These are phyloP conservation scores for Kodamaea kakaduensis DNA, from an alignment of 805 yeast species.

Conservation along the genomic window DNA sequence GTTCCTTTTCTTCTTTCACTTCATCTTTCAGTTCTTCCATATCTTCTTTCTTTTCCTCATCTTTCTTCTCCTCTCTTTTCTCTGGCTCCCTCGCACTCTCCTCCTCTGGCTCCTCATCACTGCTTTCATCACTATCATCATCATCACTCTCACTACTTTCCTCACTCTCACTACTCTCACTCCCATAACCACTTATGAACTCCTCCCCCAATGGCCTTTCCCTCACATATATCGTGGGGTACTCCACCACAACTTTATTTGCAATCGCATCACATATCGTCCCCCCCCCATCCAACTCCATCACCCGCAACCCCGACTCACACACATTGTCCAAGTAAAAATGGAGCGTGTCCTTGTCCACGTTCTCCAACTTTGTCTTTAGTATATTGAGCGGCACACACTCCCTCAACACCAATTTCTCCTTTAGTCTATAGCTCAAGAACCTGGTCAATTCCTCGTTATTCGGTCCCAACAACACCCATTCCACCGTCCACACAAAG, in stretches of 20 bases:
- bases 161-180: slow-evolving; percentile 2
- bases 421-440: slow-evolving; percentile 43
- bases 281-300: slow-evolving; percentile 32
- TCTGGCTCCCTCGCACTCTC: slow-evolving; percentile 4
- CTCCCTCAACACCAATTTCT: slow-evolving; percentile 29
- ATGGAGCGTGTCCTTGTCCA: slow-evolving; percentile 24
- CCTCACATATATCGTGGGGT: slow-evolving; percentile 60
- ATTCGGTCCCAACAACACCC: slow-evolving; percentile 44
- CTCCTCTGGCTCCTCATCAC: slow-evolving; percentile 11
- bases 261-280: slow-evolving; percentile 47
- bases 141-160: slow-evolving; percentile 2
- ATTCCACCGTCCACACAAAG: slow-evolving; percentile 79
- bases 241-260: slow-evolving; percentile 66
- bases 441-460: slow-evolving; percentile 28
- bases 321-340: slow-evolving; percentile 35
- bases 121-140: not conserved
- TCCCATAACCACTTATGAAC: not conserved
- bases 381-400: slow-evolving; percentile 40
- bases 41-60: slow-evolving; percentile 1
- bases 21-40: not conserved
- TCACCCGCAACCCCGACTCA: slow-evolving; percentile 23
- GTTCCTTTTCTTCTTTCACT: not conserved
- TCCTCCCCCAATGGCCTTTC: not conserved
- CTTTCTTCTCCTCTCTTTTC: not conserved
- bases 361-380: slow-evolving; percentile 12